phyloP scores from a whole-genome alignment of 257 asterid species.

The Ilex asprella region DNA sequence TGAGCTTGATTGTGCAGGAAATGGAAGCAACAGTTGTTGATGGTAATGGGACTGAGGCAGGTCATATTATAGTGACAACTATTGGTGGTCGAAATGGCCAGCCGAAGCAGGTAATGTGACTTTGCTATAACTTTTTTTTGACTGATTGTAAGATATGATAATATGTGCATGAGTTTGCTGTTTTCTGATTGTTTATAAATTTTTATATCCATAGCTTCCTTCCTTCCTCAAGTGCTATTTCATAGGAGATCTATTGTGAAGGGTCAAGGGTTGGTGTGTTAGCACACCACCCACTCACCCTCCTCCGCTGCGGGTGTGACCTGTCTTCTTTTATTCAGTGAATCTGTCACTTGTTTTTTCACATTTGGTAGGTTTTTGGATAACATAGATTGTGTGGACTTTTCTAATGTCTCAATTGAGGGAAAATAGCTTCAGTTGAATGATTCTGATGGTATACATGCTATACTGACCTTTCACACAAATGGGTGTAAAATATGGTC shows the following conservation, averaged over 20 bases:
- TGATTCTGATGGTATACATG: too few species aligned
- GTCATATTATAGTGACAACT: slow-evolving; percentile 89
- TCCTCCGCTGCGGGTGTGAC: neutral
- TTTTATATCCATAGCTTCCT: neutral
- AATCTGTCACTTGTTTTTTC: too few species aligned
- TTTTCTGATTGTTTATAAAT: neutral
- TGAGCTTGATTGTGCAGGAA: slow-evolving; percentile 36
- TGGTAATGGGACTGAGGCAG: slow-evolving; percentile 96
- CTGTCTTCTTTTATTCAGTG: too few species aligned
- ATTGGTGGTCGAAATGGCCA: slow-evolving; percentile 90
- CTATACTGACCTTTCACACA: too few species aligned
- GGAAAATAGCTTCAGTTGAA: too few species aligned
- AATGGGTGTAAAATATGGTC: too few species aligned
- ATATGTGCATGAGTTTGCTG: too few species aligned
- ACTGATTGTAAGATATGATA: neutral
- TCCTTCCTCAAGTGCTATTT: neutral
- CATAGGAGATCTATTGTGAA: neutral
- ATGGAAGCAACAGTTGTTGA: slow-evolving; percentile 73
- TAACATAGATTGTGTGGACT: too few species aligned
- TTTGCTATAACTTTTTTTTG: neutral
- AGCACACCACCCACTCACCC: neutral
- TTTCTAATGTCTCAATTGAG: too few species aligned
- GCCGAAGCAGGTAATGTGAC: slow-evolving; percentile 69
- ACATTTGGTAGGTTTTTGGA: too few species aligned
- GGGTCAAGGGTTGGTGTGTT: neutral